Conservation (phyloP, 495 filamentous ascomycete genomes). For the Hyaloscypha variabilis region DNA sequence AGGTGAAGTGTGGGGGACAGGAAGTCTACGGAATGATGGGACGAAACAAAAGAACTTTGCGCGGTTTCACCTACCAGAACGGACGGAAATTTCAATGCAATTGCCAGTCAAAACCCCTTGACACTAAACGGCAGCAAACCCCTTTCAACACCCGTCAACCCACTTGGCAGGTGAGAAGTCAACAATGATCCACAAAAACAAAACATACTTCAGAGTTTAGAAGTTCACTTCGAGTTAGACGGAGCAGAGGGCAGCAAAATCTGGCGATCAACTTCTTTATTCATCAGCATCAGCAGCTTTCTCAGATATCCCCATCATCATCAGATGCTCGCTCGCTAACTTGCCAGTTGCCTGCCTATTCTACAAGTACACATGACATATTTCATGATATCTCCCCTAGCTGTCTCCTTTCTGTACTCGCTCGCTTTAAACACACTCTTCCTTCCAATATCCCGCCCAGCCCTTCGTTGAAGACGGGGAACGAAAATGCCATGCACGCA, state of each 20-base stretch:
- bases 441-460: background rate
- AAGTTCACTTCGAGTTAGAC: no score
- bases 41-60: no score
- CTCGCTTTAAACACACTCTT: background rate
- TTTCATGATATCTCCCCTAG: background rate
- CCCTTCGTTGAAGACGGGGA: background rate
- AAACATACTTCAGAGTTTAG: no score
- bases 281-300: conserved; percentile 3
- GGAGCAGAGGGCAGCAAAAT: background rate
- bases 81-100: no score
- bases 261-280: background rate
- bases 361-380: background rate
- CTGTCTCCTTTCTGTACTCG: background rate
- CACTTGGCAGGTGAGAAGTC: no score
- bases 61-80: no score
- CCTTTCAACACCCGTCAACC: no score
- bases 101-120: no score
- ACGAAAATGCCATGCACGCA: background rate
- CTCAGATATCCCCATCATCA: background rate
- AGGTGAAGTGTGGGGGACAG: no score
- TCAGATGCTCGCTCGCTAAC: background rate
- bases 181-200: no score
- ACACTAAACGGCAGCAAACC: no score
- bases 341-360: background rate
- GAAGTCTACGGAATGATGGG: no score